phyloP scores from a whole-genome alignment of 1,139 yeast genomes.

The Torulaspora globosa region DNA sequence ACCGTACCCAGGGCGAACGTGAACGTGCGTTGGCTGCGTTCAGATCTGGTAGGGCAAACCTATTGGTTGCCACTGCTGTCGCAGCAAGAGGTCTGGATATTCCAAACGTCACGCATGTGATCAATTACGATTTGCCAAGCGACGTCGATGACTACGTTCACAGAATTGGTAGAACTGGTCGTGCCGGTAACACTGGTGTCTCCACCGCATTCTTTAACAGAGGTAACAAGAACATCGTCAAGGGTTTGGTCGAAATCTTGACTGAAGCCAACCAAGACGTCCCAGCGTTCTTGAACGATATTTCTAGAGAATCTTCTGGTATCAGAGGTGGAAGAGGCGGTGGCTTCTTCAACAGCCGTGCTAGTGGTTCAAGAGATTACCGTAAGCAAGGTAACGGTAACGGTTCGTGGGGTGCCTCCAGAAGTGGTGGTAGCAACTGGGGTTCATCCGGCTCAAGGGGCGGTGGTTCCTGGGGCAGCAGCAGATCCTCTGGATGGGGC shows the following conservation, averaged over 20 bases:
- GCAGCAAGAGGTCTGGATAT: constrained; percentile 98
- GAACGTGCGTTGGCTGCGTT: constrained; percentile 83
- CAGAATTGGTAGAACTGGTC: constrained; percentile 99
- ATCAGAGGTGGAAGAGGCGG: constrained; percentile 55
- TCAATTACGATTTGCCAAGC: constrained; percentile 93
- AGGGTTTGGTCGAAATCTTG: constrained; percentile 82
- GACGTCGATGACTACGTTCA: constrained; percentile 98
- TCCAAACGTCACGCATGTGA: constrained; percentile 96
- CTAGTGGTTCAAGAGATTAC: constrained; percentile 49
- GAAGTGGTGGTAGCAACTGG: constrained; percentile 38
- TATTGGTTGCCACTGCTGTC: constrained; percentile 88
- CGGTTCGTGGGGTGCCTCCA: constrained; percentile 36
- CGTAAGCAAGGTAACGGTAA: constrained; percentile 45
- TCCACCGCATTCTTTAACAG: constrained; percentile 98
- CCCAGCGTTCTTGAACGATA: constrained; percentile 78
- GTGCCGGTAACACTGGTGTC: constrained; percentile 98
- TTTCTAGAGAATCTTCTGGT: constrained; percentile 72
- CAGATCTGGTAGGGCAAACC: constrained; percentile 54
- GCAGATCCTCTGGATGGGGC: constrained; percentile 22
- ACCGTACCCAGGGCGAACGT: constrained; percentile 96
- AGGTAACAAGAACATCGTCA: constrained; percentile 83
- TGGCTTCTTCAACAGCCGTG: constrained; percentile 31
- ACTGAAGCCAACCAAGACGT: constrained; percentile 97
- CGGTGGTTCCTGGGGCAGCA: constrained; percentile 32
- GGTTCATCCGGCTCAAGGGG: constrained; percentile 36